phyloP scores from a whole-genome alignment of 108 stramenopile genomes.

The Nitzschia sp. region DNA sequence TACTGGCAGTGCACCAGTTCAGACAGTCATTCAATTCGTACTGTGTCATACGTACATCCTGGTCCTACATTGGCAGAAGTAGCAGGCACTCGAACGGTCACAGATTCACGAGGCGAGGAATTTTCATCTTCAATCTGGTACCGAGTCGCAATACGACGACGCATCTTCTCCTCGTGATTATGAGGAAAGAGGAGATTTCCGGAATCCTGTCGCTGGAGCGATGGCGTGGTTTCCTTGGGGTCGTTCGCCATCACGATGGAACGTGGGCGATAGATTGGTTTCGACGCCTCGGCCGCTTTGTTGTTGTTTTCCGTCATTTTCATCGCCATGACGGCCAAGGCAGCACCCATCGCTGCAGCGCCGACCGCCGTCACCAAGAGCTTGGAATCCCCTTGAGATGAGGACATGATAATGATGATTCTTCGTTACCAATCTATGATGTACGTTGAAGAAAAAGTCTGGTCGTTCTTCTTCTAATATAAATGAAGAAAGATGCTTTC shows the following conservation, averaged over 20 bases:
- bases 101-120: conserved; percentile 66
- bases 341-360: conserved; percentile 59
- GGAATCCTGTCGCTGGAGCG: conserved; percentile 14
- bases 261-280: background rate
- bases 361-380: conserved; percentile 53
- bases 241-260: conserved; percentile 34
- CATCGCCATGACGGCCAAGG: conserved; percentile 43
- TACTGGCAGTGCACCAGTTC: too few relatives aligned
- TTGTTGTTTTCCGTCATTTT: conserved; percentile 42
- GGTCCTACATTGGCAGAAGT: conserved; percentile 98
- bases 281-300: conserved; percentile 5
- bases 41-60: conserved; percentile 71
- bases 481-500: too few relatives aligned
- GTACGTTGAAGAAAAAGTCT: background rate
- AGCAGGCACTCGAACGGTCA: conserved; percentile 98
- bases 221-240: background rate
- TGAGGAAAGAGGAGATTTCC: conserved; percentile 67
- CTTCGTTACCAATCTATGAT: background rate
- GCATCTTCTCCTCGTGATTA: conserved; percentile 90
- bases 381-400: conserved; percentile 27
- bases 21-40: too few relatives aligned
- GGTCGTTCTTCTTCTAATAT: too few relatives aligned
- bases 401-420: conserved; percentile 18
- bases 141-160: conserved; percentile 78
- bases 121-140: conserved; percentile 87